phyloP scores from a whole-genome alignment of 345 rosid species.

The Citrus glauca region DNA sequence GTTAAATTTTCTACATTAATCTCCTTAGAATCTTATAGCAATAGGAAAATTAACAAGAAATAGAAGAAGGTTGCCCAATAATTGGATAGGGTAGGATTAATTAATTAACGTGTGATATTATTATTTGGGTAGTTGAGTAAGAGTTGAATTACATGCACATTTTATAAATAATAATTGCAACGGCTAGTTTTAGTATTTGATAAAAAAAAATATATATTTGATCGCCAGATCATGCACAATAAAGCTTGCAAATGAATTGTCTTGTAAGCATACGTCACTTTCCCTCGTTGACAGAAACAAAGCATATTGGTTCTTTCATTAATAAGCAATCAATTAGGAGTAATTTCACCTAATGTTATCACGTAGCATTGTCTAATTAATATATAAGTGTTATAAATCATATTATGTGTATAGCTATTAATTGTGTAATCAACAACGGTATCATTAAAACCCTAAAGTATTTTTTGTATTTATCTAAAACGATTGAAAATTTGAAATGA shows the following conservation, averaged over 20 bases:
- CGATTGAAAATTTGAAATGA: too few species aligned
- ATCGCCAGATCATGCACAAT: not conserved
- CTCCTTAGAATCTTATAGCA: not conserved
- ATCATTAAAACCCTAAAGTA: too few species aligned
- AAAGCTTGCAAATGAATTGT: not conserved
- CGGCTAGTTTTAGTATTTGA: not conserved
- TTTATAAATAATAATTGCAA: not conserved
- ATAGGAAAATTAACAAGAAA: not conserved
- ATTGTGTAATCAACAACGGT: too few species aligned
- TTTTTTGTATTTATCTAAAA: too few species aligned
- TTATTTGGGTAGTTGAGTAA: not conserved
- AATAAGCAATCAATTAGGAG: too few species aligned
- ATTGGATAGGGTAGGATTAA: not conserved
- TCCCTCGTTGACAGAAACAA: not conserved
- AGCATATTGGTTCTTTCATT: not conserved
- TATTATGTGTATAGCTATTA: not conserved
- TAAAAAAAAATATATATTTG: not conserved
- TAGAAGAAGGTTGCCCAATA: not conserved
- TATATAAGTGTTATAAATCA: too few species aligned
- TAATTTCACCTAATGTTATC: too few species aligned
- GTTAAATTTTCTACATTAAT: too few species aligned
- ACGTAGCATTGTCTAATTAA: not conserved
- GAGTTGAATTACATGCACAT: not conserved
- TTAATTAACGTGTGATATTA: not conserved
- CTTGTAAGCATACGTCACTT: not conserved